Base-by-base conservation (phyloP, 2,329 filamentous ascomycete genomes). In the Fusarium dlaminii region DNA sequence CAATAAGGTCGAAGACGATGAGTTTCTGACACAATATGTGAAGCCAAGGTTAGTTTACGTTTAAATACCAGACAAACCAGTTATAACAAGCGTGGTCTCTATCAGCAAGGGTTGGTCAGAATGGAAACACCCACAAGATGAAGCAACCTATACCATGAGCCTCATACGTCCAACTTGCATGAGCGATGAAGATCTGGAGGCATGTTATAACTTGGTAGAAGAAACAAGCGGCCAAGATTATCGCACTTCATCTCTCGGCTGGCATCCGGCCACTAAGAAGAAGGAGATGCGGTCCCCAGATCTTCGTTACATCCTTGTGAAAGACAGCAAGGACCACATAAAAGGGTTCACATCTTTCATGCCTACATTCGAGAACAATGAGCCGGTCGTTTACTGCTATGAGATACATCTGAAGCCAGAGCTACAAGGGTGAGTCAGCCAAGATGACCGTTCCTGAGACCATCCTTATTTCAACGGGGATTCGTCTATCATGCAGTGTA, bases 311-410 rank as follows among this genome's bases (percentile, higher is more conserved):
- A 83, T 95, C 13, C 81, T 94, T 8, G 87, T 93, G 55, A 86
- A 85, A 70, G 80, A 79, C 27, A 67, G 65, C 11, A 62, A 75
- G 17, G 67, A 48, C 32, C 45, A 30, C 17, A 72, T 91, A 14
- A 79, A 82, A 24, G 90, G 86, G 9, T 92, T 93, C 76, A 85
- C 88, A 3, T 93, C 90, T n/a, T 84, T 93, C 77, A 91, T 93
- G 91, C 87, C 92, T n/a, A 92, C 90, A 5, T 89, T 89, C 76
- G 92, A 94, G 78, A 89, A 91, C 70, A 86, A 87, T 3, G 83
- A 89, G 66, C 85, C 90, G 0, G 92, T 95, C 5, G 79, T 94
- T 27, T 96, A 95, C 81, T 91, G 93, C 80, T 96, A 95, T 80
- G 93, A 96, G 82, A 90, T 96, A 40, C 93, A 96, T 78, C 86